Evolutionary conservation across 306 rosid species (phyloP).

Genomic region (Betula pendula): DNA sequence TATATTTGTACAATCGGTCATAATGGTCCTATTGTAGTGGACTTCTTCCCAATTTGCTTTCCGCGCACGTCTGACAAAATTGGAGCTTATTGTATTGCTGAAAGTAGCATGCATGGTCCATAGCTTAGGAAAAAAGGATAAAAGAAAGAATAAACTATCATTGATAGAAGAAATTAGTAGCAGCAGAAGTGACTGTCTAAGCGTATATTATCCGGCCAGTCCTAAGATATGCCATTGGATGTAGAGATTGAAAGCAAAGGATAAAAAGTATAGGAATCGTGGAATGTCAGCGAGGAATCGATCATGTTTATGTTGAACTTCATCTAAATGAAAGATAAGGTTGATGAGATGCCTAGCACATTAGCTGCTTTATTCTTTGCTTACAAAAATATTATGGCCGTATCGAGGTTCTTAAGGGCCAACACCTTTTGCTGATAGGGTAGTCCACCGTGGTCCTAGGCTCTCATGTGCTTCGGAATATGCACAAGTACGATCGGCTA

Average conservation of each 20-base stretch:
- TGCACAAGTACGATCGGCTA: background rate
- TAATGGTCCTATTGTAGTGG: no score
- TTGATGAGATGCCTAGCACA: conserved; percentile 21
- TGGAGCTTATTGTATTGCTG: no score
- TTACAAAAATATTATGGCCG: conserved; percentile 11
- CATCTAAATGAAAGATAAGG: conserved; percentile 23
- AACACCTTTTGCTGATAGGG: background rate
- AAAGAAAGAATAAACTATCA: background rate
- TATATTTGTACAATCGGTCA: no score
- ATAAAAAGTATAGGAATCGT: background rate
- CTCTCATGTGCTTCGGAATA: no score
- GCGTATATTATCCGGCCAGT: conserved; percentile 11
- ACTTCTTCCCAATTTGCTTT: no score
- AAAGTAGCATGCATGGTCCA: no score
- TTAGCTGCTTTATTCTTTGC: conserved; percentile 19
- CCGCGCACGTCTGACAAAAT: no score
- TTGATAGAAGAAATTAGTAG: background rate
- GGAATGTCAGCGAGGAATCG: conserved; percentile 29
- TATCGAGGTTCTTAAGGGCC: conserved; percentile 15
- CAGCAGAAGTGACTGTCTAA: background rate
- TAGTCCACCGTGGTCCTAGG: background rate
- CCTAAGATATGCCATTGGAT: conserved; percentile 20
- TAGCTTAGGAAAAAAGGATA: no score
- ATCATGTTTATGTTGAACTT: background rate
- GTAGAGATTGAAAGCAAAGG: conserved; percentile 16